Percentiles rank a stretch among this genome's conserved stretches.
Evolutionary conservation across 495 filamentous ascomycete genomes (phyloP).

Genomic region (Letharia columbiana): DNA sequence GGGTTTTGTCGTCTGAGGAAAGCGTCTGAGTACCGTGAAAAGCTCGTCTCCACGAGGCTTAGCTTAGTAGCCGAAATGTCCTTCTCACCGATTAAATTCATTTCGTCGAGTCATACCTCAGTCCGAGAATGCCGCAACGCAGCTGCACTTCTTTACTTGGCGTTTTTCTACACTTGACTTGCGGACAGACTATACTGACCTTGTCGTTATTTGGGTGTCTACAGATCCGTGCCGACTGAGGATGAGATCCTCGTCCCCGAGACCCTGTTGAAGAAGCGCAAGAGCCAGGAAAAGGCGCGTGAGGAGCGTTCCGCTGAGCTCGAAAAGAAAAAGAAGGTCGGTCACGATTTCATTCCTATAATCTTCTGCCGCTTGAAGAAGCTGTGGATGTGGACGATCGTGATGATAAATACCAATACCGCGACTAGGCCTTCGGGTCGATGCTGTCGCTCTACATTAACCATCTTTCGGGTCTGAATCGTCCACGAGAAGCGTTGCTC

Average conservation of each 20-base stretch:
- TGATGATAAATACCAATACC: constrained; percentile 73
- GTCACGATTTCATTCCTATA: constrained; percentile 28
- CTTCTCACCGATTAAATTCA: constrained; percentile 69
- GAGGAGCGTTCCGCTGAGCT: constrained; percentile 73
- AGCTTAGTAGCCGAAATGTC: constrained; percentile 19
- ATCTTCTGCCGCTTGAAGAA: constrained; percentile 13
- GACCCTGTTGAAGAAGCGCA: constrained; percentile 99
- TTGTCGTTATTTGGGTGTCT: constrained; percentile 40
- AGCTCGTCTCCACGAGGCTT: constrained; percentile 11
- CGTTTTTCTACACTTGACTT: constrained; percentile 58
- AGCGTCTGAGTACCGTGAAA: constrained; percentile 25
- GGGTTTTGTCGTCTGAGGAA: constrained; percentile 77
- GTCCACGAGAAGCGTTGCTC: constrained; percentile 22
- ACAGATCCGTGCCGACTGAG: constrained; percentile 75
- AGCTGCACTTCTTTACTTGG: constrained; percentile 84
- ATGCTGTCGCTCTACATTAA: constrained; percentile 94
- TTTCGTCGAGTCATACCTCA: constrained; percentile 66
- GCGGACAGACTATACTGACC: constrained; percentile 65
- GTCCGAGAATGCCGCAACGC: constrained; percentile 79
- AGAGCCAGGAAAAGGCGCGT: constrained; percentile 96
- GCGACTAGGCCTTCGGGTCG: constrained; percentile 85
- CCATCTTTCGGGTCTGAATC: constrained; percentile 99
- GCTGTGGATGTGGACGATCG: constrained; percentile 29
- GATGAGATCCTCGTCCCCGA: constrained; percentile 93
- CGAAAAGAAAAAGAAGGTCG: constrained; percentile 82